Conservation (phyloP, 1,284 basidiomycete species). For the Stygiomarasmius scandens region DNA sequence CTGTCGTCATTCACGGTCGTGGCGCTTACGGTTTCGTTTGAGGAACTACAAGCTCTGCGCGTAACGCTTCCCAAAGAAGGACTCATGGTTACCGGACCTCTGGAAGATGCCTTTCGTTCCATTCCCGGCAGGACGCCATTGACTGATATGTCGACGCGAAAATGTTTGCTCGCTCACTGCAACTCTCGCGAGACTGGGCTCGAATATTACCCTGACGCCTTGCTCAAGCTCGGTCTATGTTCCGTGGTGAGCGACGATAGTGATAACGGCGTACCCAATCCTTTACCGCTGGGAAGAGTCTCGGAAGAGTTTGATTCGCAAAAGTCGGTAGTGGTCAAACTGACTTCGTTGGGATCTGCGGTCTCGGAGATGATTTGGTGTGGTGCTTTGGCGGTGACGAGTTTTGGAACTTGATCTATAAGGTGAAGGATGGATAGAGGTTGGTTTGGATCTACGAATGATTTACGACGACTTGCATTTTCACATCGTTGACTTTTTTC, state of each 20-base stretch:
- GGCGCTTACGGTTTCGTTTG: constrained; percentile 8
- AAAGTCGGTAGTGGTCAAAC: constrained; percentile 8
- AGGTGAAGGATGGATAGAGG: too few relatives aligned
- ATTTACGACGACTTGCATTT: too few relatives aligned
- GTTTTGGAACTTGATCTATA: constrained; percentile 9
- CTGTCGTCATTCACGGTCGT: constrained; percentile 12
- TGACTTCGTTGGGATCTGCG: constrained; percentile 14
- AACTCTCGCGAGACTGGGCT: constrained; percentile 14
- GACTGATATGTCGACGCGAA: not conserved
- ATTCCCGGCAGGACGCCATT: not conserved
- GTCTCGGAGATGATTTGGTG: constrained; percentile 17
- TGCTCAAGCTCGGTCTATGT: constrained; percentile 14
- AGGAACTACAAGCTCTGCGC: constrained; percentile 12
- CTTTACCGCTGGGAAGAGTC: constrained; percentile 6
- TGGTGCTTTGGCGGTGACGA: constrained; percentile 15
- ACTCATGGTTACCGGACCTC: constrained; percentile 11
- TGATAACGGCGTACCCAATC: not conserved
- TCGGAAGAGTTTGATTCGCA: constrained; percentile 11
- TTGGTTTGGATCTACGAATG: too few relatives aligned
- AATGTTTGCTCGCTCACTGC: constrained; percentile 9
- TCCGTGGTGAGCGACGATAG: not conserved
- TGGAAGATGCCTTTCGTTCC: constrained; percentile 10
- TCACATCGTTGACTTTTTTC: too few relatives aligned
- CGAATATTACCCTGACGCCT: constrained; percentile 15
- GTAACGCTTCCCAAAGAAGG: constrained; percentile 15